phyloP scores from a whole-genome alignment of 2,329 filamentous ascomycete species.

The Cladorrhinum sp. region DNA sequence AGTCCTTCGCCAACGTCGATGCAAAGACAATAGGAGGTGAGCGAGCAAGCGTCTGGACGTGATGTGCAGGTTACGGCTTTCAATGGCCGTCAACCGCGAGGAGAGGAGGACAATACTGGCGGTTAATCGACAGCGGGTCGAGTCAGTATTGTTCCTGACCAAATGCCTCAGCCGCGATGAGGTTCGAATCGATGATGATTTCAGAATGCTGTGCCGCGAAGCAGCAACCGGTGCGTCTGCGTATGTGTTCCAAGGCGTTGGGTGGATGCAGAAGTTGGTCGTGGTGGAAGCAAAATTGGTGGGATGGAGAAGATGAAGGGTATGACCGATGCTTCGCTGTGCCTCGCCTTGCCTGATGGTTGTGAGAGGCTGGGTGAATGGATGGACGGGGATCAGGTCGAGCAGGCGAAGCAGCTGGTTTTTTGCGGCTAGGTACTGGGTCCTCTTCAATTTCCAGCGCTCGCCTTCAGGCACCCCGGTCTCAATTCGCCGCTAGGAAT shows the following conservation, averaged over 20 bases:
- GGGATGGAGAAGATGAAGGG: constrained; percentile 11
- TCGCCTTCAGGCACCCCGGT: not conserved
- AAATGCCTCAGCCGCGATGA: constrained; percentile 29
- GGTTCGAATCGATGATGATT: constrained; percentile 1
- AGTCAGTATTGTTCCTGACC: constrained; percentile 18
- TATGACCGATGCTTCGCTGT: constrained; percentile 23
- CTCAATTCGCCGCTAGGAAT: not conserved
- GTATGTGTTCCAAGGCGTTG: not conserved
- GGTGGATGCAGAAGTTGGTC: constrained; percentile 10
- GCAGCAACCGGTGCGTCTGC: not conserved
- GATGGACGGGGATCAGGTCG: constrained; percentile 17
- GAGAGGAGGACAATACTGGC: constrained; percentile 1
- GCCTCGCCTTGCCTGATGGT: constrained; percentile 21
- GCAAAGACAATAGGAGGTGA: not conserved
- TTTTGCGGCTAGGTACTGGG: constrained; percentile 21
- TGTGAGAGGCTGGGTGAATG: constrained; percentile 28
- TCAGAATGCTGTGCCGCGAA: constrained; percentile 10
- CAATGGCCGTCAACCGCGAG: not conserved
- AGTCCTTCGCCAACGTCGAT: not conserved
- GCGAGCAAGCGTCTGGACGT: not conserved
- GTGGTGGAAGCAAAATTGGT: constrained; percentile 6
- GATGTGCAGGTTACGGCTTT: constrained; percentile 1
- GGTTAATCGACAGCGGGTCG: constrained; percentile 20
- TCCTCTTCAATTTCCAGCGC: constrained; percentile 17
- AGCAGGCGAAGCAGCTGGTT: constrained; percentile 25